Evolutionary conservation across 306 rosid species (phyloP).

Genomic region (Rubus idaeus): DNA sequence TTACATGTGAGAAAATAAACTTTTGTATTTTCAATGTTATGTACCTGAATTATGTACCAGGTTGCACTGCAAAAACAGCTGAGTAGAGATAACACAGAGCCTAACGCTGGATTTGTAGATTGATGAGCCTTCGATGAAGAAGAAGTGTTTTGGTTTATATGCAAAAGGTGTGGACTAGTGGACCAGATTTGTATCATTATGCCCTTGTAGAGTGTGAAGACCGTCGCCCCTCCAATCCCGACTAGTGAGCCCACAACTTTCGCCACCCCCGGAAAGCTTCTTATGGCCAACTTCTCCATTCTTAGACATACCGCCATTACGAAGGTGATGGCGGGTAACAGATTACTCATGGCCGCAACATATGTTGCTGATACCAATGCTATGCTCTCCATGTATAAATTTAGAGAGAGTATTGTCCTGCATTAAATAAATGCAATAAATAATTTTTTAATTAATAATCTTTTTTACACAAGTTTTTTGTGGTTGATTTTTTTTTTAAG

Average conservation of each 20-base stretch:
- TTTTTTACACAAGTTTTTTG: not conserved
- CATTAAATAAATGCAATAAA: not conserved
- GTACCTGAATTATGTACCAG: conserved; percentile 59
- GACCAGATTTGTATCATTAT: conserved; percentile 27
- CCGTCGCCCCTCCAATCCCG: conserved; percentile 55
- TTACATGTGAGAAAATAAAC: too few relatives aligned
- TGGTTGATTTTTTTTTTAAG: too few relatives aligned
- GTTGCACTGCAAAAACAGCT: conserved; percentile 28
- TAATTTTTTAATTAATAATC: not conserved
- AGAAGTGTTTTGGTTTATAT: not conserved
- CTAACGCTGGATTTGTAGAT: not conserved
- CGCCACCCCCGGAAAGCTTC: conserved; percentile 39
- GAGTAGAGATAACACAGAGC: conserved; percentile 21
- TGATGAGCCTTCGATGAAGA: conserved; percentile 1
- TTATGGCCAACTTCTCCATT: conserved; percentile 38
- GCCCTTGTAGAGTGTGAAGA: conserved; percentile 54
- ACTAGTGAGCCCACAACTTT: conserved; percentile 43
- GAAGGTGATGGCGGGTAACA: conserved; percentile 31
- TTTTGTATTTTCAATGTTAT: too few relatives aligned
- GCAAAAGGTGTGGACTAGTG: conserved; percentile 22
- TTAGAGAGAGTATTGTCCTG: conserved; percentile 23
- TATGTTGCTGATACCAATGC: conserved; percentile 20
- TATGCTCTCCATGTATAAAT: conserved; percentile 20
- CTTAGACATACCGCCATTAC: conserved; percentile 25
- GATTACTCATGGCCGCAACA: conserved; percentile 22